Percentiles rank a stretch among this genome's conserved stretches.
Conservation (phyloP, 1,139 yeast genomes). For the Magnusiomyces magnusii region DNA sequence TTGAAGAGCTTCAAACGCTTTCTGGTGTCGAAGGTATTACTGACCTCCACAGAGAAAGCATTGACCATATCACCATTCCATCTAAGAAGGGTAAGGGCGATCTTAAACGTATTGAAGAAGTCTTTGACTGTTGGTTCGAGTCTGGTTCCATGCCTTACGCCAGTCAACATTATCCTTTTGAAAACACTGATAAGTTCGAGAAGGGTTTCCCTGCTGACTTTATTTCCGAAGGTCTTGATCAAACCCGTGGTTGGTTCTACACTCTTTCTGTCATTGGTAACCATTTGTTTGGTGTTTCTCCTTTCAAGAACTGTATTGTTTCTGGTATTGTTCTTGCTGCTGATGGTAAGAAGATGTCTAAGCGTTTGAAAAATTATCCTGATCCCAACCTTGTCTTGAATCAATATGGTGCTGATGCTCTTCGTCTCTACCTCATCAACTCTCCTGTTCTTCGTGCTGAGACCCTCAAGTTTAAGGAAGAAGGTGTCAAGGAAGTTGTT, state of each 20-base stretch:
- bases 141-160: constrained; percentile 99
- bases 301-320: constrained; percentile 92
- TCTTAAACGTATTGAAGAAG: constrained; percentile 90
- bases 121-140: constrained; percentile 99
- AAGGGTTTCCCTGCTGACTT: constrained; percentile 91
- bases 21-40: constrained; percentile 75
- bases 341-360: constrained; percentile 99
- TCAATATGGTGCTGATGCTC: constrained; percentile 95
- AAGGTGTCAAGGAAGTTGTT: constrained; percentile 96
- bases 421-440: constrained; percentile 89
- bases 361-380: constrained; percentile 95
- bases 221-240: constrained; percentile 98
- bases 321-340: constrained; percentile 95
- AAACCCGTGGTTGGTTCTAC: constrained; percentile 99
- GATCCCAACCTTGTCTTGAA: constrained; percentile 79
- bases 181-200: constrained; percentile 60
- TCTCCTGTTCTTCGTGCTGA: constrained; percentile 98
- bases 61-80: constrained; percentile 89
- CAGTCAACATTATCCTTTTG: constrained; percentile 94
- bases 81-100: constrained; percentile 85
- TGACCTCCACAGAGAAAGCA: constrained; percentile 89
- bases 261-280: constrained; percentile 94
- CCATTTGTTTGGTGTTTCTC: constrained; percentile 85
- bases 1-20: constrained; percentile 73
- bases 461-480: constrained; percentile 93